A percentile compares a stretch with the other conserved stretches of the same genome.
Evolutionary conservation across 2,329 filamentous ascomycete species (phyloP).

Genomic region (Penicillium decumbens): DNA sequence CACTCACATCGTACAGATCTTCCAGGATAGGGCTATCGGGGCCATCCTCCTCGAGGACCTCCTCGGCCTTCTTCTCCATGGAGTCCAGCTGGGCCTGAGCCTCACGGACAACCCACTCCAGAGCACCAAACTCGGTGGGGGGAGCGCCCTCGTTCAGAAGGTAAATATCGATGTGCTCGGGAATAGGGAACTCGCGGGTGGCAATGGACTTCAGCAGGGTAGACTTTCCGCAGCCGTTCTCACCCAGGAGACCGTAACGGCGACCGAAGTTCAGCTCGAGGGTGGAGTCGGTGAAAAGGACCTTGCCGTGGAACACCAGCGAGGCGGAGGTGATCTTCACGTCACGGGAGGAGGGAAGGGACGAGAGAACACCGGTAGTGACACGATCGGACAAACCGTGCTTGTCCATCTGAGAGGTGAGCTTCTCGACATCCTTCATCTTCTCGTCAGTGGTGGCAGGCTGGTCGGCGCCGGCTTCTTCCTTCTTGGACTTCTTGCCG

Average conservation of each 20-base stretch:
- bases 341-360: slow-evolving; percentile 77
- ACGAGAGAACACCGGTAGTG: slow-evolving; percentile 92
- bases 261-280: slow-evolving; percentile 90
- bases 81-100: slow-evolving; percentile 88
- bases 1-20: slow-evolving; percentile 87
- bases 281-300: slow-evolving; percentile 88
- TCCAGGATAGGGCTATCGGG: slow-evolving; percentile 86
- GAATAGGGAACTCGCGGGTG: slow-evolving; percentile 89
- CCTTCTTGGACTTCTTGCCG: slow-evolving; percentile 56
- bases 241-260: slow-evolving; percentile 89
- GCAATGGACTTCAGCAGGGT: slow-evolving; percentile 95
- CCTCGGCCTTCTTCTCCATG: slow-evolving; percentile 82
- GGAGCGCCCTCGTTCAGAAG: slow-evolving; percentile 95
- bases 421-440: slow-evolving; percentile 75
- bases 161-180: slow-evolving; percentile 96
- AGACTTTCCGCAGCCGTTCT: slow-evolving; percentile 99
- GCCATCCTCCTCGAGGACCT: slow-evolving; percentile 84
- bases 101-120: slow-evolving; percentile 96
- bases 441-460: slow-evolving; percentile 68
- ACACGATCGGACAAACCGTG: slow-evolving; percentile 95
- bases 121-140: slow-evolving; percentile 77
- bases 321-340: slow-evolving; percentile 94
- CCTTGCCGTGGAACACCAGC: slow-evolving; percentile 95
- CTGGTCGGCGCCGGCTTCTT: slow-evolving; percentile 53
- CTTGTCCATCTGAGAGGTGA: slow-evolving; percentile 91